A percentile compares a stretch with the other conserved stretches of the same genome.
These are phyloP conservation scores for Rhizopogon salebrosus DNA, from an alignment of 768 basidiomycete species.

Conservation along the genomic window DNA sequence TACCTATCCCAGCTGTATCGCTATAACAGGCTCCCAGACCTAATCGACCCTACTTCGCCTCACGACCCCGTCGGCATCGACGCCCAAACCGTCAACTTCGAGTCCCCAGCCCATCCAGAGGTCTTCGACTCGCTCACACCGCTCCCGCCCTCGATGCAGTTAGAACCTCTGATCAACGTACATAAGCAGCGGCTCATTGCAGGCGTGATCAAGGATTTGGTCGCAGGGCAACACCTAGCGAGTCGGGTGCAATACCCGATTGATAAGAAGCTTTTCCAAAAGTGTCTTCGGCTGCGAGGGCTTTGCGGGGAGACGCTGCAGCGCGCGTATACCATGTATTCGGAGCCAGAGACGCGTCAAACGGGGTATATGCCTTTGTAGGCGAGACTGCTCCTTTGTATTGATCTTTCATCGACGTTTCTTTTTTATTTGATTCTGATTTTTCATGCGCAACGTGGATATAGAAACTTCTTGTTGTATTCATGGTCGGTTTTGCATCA, in stretches of 20 bases:
- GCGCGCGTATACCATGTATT: slow-evolving; percentile 37
- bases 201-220: slow-evolving; percentile 72
- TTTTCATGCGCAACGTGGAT: too few relatives aligned
- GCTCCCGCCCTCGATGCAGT: slow-evolving; percentile 70
- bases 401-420: not conserved
- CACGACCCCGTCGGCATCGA: slow-evolving; percentile 64
- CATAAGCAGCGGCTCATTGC: slow-evolving; percentile 85
- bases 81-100: slow-evolving; percentile 54
- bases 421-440: not conserved
- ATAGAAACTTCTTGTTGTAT: not conserved
- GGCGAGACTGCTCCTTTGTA: too few relatives aligned
- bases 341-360: slow-evolving; percentile 14
- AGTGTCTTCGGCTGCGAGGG: slow-evolving; percentile 66
- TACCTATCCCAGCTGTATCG: slow-evolving; percentile 71
- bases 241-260: slow-evolving; percentile 62
- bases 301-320: slow-evolving; percentile 53
- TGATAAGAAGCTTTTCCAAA: slow-evolving; percentile 75
- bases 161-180: slow-evolving; percentile 84
- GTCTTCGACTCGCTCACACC: slow-evolving; percentile 71
- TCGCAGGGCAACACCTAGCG: slow-evolving; percentile 80
- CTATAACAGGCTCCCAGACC: slow-evolving; percentile 64
- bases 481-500: too few relatives aligned
- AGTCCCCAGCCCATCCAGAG: slow-evolving; percentile 69
- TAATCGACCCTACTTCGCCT: slow-evolving; percentile 81
- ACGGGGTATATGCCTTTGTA: slow-evolving; percentile 19